Evolutionary conservation across 129 eudicot species (phyloP), one percentile per base, ranked within the genome.

Genomic region (Gnaphalium uliginosum): DNA sequence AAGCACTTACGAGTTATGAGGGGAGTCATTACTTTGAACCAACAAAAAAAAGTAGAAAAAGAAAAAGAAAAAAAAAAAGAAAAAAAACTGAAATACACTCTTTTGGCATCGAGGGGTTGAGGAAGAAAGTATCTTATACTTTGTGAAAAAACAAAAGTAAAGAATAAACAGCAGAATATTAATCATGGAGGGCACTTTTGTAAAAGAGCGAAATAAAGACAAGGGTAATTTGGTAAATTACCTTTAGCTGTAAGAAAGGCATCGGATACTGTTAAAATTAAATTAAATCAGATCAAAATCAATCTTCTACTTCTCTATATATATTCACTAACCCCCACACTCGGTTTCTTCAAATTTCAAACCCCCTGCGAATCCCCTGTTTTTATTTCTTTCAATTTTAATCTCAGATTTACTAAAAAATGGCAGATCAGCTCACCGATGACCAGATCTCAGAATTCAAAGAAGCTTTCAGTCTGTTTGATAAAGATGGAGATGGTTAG

Each of bases 391-490:
- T 65, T 14, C 1, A 2, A 4, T 32, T 51, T 76, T 66, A 35
- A 23, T 66, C 68, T 6, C 5, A 53, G 56, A 65, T 65, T 66
- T 9, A 17, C 18, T 4, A 61, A 30, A 66, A 9, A 56, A 86
- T 86, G 89, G 85, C 89, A 66, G 87, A 82, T 72, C 89, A 86
- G 81, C 84, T 86, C 15, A 86, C 89, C n/a, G 85, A 86, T 59
- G 89, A 86, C 57, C 89, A 86, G 87, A 86, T 86, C 85, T 86
- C 89, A 3, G 89, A 86, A 54, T 86, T 86, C 80, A 86, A 86
- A 80, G 89, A 86, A 62, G 89, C 89, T 46, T 86, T 86, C 80
- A 82, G 83, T 78, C 73, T 86, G 46, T 86, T 86, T 65, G 89
- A 86, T 77, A 86, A 86, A 68, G 87, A 86, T 19, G 89, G 87